Conservation (phyloP, 345 rosid species). For the Syzygium aromaticum region DNA sequence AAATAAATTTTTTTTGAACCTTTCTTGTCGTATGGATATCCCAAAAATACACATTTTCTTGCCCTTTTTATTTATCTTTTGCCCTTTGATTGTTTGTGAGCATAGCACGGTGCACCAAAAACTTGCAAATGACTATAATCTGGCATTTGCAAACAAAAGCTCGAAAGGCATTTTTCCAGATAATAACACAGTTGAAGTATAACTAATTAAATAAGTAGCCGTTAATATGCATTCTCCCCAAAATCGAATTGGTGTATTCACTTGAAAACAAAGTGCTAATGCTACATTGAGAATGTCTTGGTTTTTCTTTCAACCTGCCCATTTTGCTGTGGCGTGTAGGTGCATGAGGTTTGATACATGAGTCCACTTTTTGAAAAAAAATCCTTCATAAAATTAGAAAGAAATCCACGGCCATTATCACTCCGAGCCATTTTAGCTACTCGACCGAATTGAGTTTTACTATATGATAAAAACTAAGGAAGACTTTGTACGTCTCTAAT, state of each 20-base stretch:
- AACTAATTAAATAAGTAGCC: not conserved
- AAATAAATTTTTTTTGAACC: not conserved
- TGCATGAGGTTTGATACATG: not conserved
- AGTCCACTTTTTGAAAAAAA: not conserved
- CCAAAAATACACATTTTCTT: not conserved
- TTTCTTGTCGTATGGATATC: not conserved
- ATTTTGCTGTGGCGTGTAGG: conserved; percentile 3
- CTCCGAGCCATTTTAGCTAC: not conserved
- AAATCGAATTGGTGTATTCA: not conserved
- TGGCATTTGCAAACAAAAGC: not conserved
- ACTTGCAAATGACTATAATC: not conserved
- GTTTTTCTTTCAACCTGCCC: not conserved
- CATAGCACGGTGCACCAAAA: not conserved
- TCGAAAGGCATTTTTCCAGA: not conserved
- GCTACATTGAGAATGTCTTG: not conserved
- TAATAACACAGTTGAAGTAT: not conserved
- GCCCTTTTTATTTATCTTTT: not conserved
- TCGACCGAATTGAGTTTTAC: not conserved
- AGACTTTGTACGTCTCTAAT: not conserved
- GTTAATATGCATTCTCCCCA: not conserved
- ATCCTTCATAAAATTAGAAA: not conserved
- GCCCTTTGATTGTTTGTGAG: not conserved
- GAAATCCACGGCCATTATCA: not conserved
- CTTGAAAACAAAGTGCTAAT: not conserved
- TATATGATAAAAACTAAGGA: not conserved